Evolutionary conservation across 352 stramenopile genomes (phyloP).

Genomic region (Hyaloperonospora arabidopsidis): DNA sequence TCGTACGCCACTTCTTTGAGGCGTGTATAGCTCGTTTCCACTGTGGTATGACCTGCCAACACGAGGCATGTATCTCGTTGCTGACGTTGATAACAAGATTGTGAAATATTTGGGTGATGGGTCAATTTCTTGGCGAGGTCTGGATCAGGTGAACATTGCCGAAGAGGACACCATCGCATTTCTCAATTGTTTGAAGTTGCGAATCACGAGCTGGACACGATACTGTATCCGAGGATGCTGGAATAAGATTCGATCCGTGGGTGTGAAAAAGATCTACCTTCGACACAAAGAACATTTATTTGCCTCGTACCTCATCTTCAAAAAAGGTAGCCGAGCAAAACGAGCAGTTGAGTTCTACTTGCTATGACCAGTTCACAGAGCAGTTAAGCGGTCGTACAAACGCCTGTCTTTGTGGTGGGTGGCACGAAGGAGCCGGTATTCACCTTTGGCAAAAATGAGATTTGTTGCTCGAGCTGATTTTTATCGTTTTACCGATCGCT

Average conservation of each 20-base stretch:
- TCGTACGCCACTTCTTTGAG: slow-evolving; percentile 82
- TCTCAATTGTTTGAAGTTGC: slow-evolving; percentile 43
- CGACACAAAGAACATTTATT: slow-evolving; percentile 9
- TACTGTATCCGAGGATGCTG: slow-evolving; percentile 35
- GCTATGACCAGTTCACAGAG: slow-evolving; percentile 58
- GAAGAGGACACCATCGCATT: slow-evolving; percentile 38
- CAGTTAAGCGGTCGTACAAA: slow-evolving; percentile 60
- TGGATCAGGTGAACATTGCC: slow-evolving; percentile 43
- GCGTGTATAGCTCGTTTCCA: slow-evolving; percentile 67
- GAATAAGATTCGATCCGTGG: slow-evolving; percentile 38
- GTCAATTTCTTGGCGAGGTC: slow-evolving; percentile 46
- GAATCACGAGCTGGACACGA: slow-evolving; percentile 44
- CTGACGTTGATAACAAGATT: slow-evolving; percentile 58
- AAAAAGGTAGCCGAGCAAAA: slow-evolving; percentile 26
- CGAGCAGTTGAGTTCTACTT: slow-evolving; percentile 48
- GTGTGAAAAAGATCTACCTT: slow-evolving; percentile 9
- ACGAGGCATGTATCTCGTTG: slow-evolving; percentile 59
- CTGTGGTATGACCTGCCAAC: slow-evolving; percentile 52
- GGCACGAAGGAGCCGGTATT: slow-evolving; percentile 82
- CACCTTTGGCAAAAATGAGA: slow-evolving; percentile 82
- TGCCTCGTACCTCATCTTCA: slow-evolving; percentile 11
- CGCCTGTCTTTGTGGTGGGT: slow-evolving; percentile 68
- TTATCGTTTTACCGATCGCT: slow-evolving; percentile 57
- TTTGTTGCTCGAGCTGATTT: slow-evolving; percentile 51
- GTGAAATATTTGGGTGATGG: slow-evolving; percentile 65